These are phyloP conservation scores for Colletotrichum theobromicola DNA, from an alignment of 2,329 filamentous ascomycete genomes.

Conservation along the genomic window DNA sequence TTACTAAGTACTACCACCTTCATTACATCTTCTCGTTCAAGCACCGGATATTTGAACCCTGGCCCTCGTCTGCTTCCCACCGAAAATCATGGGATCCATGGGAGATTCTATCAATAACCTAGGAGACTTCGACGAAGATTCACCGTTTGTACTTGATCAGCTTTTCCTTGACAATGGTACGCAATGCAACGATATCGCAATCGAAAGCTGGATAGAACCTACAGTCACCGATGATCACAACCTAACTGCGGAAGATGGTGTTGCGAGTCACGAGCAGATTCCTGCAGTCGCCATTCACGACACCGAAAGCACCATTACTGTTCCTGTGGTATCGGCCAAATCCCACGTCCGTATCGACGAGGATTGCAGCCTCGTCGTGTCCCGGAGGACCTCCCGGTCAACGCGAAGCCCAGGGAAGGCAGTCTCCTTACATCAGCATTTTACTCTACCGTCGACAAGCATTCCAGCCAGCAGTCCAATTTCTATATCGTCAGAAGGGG, in stretches of 20 bases:
- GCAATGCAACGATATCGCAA: not conserved
- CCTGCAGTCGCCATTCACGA: not conserved
- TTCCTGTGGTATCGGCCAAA: not conserved
- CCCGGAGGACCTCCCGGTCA: not conserved
- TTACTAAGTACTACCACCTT: not conserved
- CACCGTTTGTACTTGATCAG: not conserved
- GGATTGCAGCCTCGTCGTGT: not conserved
- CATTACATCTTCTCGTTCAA: not conserved
- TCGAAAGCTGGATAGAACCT: rapidly evolving
- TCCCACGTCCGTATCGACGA: not conserved
- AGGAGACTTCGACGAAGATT: not conserved
- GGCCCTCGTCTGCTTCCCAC: not conserved
- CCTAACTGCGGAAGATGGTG: not conserved
- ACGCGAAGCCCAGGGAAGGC: rapidly evolving
- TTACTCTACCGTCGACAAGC: not conserved
- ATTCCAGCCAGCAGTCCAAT: not conserved
- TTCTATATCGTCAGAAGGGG: not conserved
- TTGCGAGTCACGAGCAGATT: not conserved
- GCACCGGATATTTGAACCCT: rapidly evolving
- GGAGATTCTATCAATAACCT: not conserved
- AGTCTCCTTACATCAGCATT: not conserved
- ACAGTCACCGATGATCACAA: not conserved
- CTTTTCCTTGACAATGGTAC: rapidly evolving
- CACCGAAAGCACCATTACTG: not conserved
- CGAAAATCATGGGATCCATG: not conserved